These are phyloP conservation scores for Coemansia aciculifera DNA, from an alignment of 192 early-diverging fungal genomes.

Conservation along the genomic window DNA sequence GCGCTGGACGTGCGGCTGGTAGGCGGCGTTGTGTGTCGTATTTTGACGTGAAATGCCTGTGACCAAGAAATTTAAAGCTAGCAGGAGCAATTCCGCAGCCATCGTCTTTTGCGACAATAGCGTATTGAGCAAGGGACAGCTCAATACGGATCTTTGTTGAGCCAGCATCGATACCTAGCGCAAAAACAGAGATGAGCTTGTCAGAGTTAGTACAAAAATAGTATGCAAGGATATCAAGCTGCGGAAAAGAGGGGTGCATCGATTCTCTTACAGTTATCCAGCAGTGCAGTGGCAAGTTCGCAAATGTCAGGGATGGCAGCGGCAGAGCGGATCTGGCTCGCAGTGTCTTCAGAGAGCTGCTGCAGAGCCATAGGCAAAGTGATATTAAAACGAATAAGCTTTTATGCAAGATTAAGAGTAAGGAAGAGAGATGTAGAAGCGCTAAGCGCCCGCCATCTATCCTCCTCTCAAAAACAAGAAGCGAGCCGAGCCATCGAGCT, in stretches of 20 bases:
- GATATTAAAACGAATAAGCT: not conserved
- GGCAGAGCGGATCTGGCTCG: conserved; percentile 25
- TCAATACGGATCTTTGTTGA: conserved; percentile 32
- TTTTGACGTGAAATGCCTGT: conserved; percentile 34
- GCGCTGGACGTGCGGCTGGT: not conserved
- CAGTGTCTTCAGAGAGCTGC: conserved; percentile 12
- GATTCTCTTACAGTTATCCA: conserved; percentile 39
- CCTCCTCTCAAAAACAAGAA: too few species aligned
- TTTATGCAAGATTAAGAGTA: not conserved
- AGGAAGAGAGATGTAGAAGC: not conserved
- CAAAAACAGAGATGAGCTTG: not conserved
- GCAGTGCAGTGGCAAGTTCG: conserved; percentile 25
- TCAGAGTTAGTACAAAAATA: not conserved
- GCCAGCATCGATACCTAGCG: conserved; percentile 42
- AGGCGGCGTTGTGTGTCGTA: not conserved
- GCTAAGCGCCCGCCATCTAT: too few species aligned
- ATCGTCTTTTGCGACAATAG: conserved; percentile 31
- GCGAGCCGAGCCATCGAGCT: conserved; percentile 1
- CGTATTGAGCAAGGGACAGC: conserved; percentile 17
- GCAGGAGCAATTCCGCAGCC: conserved; percentile 26
- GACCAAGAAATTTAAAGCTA: conserved; percentile 23
- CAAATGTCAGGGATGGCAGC: conserved; percentile 27
- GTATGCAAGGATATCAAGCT: not conserved
- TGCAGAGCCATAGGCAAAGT: conserved; percentile 4
- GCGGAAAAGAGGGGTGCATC: not conserved